Evolutionary conservation across 2,329 filamentous ascomycete genomes (phyloP), one percentile per base, ranked within the genome.

Genomic region (Verticillium longisporum): DNA sequence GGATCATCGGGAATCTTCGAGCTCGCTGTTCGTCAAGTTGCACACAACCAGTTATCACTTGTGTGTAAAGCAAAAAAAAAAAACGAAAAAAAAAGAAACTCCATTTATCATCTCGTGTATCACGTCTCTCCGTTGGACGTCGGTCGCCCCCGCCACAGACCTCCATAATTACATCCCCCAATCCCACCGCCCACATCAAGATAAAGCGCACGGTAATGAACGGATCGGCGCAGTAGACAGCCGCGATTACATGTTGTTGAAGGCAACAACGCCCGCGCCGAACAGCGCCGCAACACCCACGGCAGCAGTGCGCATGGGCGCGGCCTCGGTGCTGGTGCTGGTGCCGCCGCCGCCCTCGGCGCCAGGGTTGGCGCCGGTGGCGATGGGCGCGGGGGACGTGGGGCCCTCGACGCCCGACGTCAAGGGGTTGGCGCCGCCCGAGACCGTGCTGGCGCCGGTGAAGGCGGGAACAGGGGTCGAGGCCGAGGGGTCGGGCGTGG

Each of bases 401-500:
- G 82, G 73, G 1, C 75, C 73, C 1, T 79, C 68, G 38, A 85
- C 73, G 33, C 79, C 80, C 21, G 78, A 81, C 0, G 85, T 88
- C 70, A 84, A 87, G 0, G 85, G 83, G 5, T 77, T 69, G 14
- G 73, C 69, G 6, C 74, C 74, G 6, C 73, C 74, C 9, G 75
- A 76, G 32, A 71, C 81, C 7, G 78, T 76, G 6, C 75, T 78
- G 4, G 83, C 86, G 61, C 78, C 78, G 31, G 74, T 73, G 73
- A 83, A 90, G 1, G 80, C 86, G 4, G 81, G 77, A 0, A 75
- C 68, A 41, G 83, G 80, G 1, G 78, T 77, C 0, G 75, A 70
- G 15, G 77, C 75, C 15, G 73, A 68, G 1, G 78, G 68, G 26
- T 78, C 66, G 5, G 81, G 78, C n/a, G 71, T 68, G 4, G 74